Evolutionary conservation across 208 protist species (phyloP), one percentile per base, ranked within the genome.

Genomic region (Leptomonas seymouri): DNA sequence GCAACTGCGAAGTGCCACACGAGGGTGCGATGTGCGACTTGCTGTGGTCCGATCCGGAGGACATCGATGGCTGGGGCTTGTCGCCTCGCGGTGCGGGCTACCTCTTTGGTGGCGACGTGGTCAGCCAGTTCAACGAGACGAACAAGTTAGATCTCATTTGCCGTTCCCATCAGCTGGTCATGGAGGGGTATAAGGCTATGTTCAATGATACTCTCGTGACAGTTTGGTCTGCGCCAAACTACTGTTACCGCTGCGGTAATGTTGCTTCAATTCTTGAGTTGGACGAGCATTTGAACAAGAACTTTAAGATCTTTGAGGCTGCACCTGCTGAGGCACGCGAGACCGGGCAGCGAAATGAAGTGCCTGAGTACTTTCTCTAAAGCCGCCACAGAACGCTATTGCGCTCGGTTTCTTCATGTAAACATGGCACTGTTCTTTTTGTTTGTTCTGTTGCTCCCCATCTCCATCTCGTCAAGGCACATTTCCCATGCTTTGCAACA

Each of bases 291-390:
- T 80, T 99, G 20, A 97, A 98, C 58, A 98, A 95, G 67, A 97
- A 99, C 59, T 99, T 99, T 81, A 99, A 99, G 76, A 99, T 99
- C 42, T 99, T 99, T 74, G 97, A 99, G 53, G 98, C 97, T 1
- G 99, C 98, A 9, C 98, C 98, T 16, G 95, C 98, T 25, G 96
- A 94, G 74, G 89, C 86, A n/a, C 86, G 88, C 28, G 92, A 94
- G 70, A 75, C 65, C 20, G 72, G 76, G 41, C 70, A 81, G 44
- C 92, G 93, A 56, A 85, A 83, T 27, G 78, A 85, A 28, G 68
- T 93, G 6, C 91, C 89, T 1, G 86, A 92, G 60, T 94, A 94
- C 73, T 94, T 94, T 73, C 65, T 93, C 20, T 94, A 81, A 76
- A 55, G 64, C 11, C 14, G 3, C 41, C 14, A 42, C 28, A 45